Base-by-base conservation (phyloP, 768 basidiomycete genomes). In the Mrakia frigida region DNA sequence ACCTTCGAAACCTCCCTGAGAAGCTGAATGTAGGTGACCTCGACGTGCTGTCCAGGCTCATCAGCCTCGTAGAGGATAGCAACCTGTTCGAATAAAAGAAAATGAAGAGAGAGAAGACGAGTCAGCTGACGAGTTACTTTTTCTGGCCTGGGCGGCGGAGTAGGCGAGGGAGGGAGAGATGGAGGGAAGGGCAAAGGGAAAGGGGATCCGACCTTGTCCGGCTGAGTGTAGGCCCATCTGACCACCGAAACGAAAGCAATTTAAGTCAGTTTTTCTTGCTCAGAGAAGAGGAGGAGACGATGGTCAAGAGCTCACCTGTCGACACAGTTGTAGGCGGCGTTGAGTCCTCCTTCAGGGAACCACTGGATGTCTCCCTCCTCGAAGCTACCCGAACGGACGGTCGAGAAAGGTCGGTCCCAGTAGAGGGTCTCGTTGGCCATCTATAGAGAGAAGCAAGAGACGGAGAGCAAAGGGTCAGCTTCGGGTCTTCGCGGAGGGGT, bases 41-140 rank as follows among this genome's bases (percentile, higher is more conserved):
- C 87, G 77, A 88, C 82, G 69, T 93, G 91, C 67, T 92, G 87
- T 74, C 87, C 89, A 0, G 94, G 91, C 83, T 99, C 96, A 81
- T 99, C 96, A 1, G 94, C 95, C 84, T 99, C 96, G 85, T 95
- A 99, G 84, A 98, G 94, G 84, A 98, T 97, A 39, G 96, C 96
- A 37, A 90, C 89, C 92, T 94, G 79, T 16, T 35, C 6, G 31
- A 2, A 46, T 39, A 39, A 56, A 28, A 78, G 25, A 23, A 25
- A 46, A 60, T 60, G 60, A 14, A 43, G 25, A 37, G 60, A 10
- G 69, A 37, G 53, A n/a, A n/a, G n/a, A n/a, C n/a, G 67, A 37
- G 41, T 43, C 60, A 63, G 69, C 69, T 70, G 69, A 70, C 33
- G 10, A 53, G 23, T 25, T 56, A 10, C 18, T 25, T 56, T 53